Evolutionary conservation across 2,329 filamentous ascomycete genomes (phyloP), one percentile per base, ranked within the genome.

Genomic region (Mycosphaerella sp.): DNA sequence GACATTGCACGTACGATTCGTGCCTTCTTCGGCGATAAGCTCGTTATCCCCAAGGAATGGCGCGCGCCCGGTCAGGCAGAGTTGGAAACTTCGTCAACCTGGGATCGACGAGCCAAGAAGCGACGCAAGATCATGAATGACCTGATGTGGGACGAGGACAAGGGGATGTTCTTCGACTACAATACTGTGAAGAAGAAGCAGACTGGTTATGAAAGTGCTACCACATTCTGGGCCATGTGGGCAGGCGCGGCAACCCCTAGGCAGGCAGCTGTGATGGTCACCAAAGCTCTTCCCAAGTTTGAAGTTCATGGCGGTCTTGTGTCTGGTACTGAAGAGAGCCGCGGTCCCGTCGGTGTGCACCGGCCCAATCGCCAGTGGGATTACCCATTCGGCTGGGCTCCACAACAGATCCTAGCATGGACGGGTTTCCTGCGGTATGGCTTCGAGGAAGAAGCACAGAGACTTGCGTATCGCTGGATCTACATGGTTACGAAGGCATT

Each of bases 401-500:
- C 93, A 32, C 93, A 98, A 76, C 93, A 98, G 76, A 97, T 98
- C 75, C 82, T 98, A 41, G 92, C 93, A 0, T 98, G 93, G 93
- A 91, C 89, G 1, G 93, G 91, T 2, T 76, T 98, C 55, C 81
- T 90, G 65, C 85, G 91, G 14, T 98, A 97, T 68, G 90, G 91
- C 51, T 97, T 95, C 69, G 84, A 86, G 29, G 87, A 92, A 23
- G 91, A 96, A 58, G 90, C 90, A 1, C 87, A 95, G 73, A 80
- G 90, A 34, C 74, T 98, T 60, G 87, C 89, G 0, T 98, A 98
- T 73, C 90, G 93, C 72, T 98, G 93, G 93, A 75, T 96, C 50
- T 95, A 91, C 70, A 97, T 97, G 92, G 90, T 96, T 66, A 96
- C 89, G 55, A 96, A 95, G 73, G 91, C 93, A 0, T 97, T 97